Percentiles rank a stretch among this genome's conserved stretches.
Evolutionary conservation across 2,329 filamentous ascomycete genomes (phyloP).

Genomic region (Thielaviopsis populi): DNA sequence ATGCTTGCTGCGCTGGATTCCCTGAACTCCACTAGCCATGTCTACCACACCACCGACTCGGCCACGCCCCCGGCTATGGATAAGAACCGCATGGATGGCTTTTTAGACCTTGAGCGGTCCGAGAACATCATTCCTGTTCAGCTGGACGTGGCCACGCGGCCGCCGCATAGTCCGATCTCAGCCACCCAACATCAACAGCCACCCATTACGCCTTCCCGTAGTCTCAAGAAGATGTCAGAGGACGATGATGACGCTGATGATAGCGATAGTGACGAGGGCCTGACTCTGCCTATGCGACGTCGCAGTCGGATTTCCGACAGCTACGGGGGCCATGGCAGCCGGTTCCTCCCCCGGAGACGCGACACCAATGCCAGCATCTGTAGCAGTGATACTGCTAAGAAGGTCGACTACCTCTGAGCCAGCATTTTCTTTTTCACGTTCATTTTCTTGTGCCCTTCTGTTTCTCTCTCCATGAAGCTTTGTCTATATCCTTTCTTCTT

Average conservation of each 20-base stretch:
- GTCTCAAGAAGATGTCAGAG: slow-evolving; percentile 2
- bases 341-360: slow-evolving; percentile 14
- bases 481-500: background rate
- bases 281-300: slow-evolving; percentile 17
- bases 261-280: slow-evolving; percentile 18
- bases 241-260: slow-evolving; percentile 17
- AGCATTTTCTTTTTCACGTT: background rate
- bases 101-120: slow-evolving; percentile 22
- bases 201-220: background rate
- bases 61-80: slow-evolving; percentile 37
- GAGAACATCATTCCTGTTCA: slow-evolving; percentile 22
- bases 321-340: background rate
- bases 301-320: slow-evolving; percentile 12
- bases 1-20: slow-evolving; percentile 37
- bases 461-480: background rate
- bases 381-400: slow-evolving; percentile 18
- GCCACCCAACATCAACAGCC: background rate
- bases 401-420: slow-evolving; percentile 11
- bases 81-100: slow-evolving; percentile 35
- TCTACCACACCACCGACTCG: slow-evolving; percentile 39
- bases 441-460: background rate
- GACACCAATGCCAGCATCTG: slow-evolving; percentile 17
- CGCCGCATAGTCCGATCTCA: slow-evolving; percentile 7
- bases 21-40: slow-evolving; percentile 28
- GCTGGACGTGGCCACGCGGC: slow-evolving; percentile 17